These are phyloP conservation scores for Apophysomyces variabilis DNA, from an alignment of 371 early-diverging fungal genomes.

Conservation along the genomic window DNA sequence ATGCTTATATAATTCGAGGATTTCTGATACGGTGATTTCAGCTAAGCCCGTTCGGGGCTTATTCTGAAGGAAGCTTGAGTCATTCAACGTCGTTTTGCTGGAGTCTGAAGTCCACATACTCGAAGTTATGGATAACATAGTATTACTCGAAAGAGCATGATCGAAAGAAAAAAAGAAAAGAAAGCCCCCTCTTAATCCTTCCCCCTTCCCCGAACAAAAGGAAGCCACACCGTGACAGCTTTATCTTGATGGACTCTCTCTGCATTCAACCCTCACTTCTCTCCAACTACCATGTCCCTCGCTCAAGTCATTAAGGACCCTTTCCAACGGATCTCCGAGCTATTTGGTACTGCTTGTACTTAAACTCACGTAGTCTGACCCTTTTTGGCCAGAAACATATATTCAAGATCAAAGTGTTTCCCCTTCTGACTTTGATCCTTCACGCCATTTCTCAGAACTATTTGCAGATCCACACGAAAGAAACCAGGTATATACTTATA, in stretches of 20 bases:
- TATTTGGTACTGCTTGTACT: slow-evolving; percentile 19
- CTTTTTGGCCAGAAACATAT: slow-evolving; percentile 19
- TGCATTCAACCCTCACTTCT: not conserved
- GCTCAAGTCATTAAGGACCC: slow-evolving; percentile 20
- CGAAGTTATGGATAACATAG: slow-evolving; percentile 7
- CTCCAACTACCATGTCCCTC: not conserved
- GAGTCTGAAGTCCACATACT: slow-evolving; percentile 10
- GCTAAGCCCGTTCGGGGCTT: slow-evolving; percentile 25
- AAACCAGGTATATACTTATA: slow-evolving; percentile 22
- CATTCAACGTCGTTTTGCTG: slow-evolving; percentile 10
- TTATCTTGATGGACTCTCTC: slow-evolving; percentile 7
- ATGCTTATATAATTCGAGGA: slow-evolving; percentile 51
- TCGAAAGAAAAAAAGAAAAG: not conserved
- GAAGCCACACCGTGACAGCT: slow-evolving; percentile 19
- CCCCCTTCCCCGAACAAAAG: not conserved
- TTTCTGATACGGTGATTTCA: slow-evolving; percentile 51
- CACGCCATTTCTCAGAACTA: slow-evolving; percentile 19
- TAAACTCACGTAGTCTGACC: not conserved
- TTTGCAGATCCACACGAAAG: slow-evolving; percentile 16
- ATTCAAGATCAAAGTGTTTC: slow-evolving; percentile 17
- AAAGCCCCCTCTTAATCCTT: not conserved
- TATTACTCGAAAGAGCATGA: slow-evolving; percentile 9
- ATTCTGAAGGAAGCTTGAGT: slow-evolving; percentile 9
- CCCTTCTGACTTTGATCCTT: slow-evolving; percentile 27
- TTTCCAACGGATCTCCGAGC: slow-evolving; percentile 11